A percentile compares a stretch with the other conserved stretches of the same genome.
phyloP scores from a whole-genome alignment of 352 stramenopile genomes.

The Pythium graminicola region DNA sequence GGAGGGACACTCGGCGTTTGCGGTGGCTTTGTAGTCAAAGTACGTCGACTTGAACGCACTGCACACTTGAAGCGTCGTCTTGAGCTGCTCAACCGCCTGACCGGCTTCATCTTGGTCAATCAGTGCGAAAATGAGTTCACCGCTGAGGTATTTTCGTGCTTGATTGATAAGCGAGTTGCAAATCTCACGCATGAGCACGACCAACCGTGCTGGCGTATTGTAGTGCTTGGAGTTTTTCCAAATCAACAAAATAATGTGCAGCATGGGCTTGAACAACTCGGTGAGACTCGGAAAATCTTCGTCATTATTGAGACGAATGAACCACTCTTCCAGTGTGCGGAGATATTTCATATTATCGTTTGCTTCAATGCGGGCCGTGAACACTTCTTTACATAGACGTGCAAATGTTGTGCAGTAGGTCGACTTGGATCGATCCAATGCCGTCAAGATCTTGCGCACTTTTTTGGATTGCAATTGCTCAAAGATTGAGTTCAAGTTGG shows the following conservation, averaged over 20 bases:
- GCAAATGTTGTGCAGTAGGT: constrained; percentile 97
- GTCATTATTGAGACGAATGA: constrained; percentile 93
- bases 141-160: constrained; percentile 89
- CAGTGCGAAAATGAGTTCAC: constrained; percentile 94
- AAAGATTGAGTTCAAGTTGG: constrained; percentile 94
- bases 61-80: constrained; percentile 92
- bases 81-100: constrained; percentile 92
- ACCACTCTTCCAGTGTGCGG: constrained; percentile 94
- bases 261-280: constrained; percentile 96
- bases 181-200: constrained; percentile 97
- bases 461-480: constrained; percentile 91
- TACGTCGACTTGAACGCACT: constrained; percentile 97
- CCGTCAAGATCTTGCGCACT: constrained; percentile 92
- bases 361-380: constrained; percentile 93
- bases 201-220: constrained; percentile 94
- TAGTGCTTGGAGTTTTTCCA: constrained; percentile 99
- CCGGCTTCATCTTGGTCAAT: constrained; percentile 96
- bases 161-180: constrained; percentile 97
- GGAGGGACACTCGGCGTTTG: constrained; percentile 94
- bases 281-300: constrained; percentile 91
- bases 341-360: constrained; percentile 99
- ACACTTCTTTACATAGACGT: constrained; percentile 96
- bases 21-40: constrained; percentile 96
- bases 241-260: constrained; percentile 97
- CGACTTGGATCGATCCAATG: constrained; percentile 93